Base-by-base conservation (phyloP, 1,284 basidiomycete species). In the Puccinia horiana region DNA sequence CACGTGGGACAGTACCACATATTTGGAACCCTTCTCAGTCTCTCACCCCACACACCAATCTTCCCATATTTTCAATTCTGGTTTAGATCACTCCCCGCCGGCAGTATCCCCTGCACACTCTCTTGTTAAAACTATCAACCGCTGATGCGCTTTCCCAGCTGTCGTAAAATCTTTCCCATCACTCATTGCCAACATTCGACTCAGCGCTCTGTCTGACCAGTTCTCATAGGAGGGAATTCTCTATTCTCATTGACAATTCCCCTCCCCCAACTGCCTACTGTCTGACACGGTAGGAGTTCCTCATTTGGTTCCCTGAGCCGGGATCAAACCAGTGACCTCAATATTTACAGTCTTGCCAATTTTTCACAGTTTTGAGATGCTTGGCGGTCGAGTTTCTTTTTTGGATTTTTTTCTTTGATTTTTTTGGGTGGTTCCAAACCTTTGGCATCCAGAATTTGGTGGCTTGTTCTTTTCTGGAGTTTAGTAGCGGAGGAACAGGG, bases 271-370 rank as follows among this genome's bases (percentile, higher is more conserved):
- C 61, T 63, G 35, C 61, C 61, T 8, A 37, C 61, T 26, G 61
- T 32, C 32, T 63, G 37, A 14, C 61, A 63, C 61, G 32, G 61
- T 26, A 35, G 61, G 61, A 63, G 61, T 63, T 26, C 61, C 56
- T 4, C n/a, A 58, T 58, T 58, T 58, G 56, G 56, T 58, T n/a
- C 56, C 56, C 56, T n/a, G 26, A 58, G 56, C 56, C 56, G 56
- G 56, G 44, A 47, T 47, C 44, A 47, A 47, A 47, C 44, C 44
- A 47, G 44, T 16, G 44, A 47, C 9, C 44, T 58, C 56, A 58
- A 58, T 18, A 58, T 58, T 26, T 58, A 58, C 56, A 58, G 56
- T 58, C 56, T 58, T n/a, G 26, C 26, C 56, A 26, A 26, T 29
- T 18, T 20, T n/a, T 58, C n/a, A n/a, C n/a, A n/a, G n/a, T n/a